Evolutionary conservation across 2,329 filamentous ascomycete genomes (phyloP).

Genomic region (Neodidymelliopsis sp.): DNA sequence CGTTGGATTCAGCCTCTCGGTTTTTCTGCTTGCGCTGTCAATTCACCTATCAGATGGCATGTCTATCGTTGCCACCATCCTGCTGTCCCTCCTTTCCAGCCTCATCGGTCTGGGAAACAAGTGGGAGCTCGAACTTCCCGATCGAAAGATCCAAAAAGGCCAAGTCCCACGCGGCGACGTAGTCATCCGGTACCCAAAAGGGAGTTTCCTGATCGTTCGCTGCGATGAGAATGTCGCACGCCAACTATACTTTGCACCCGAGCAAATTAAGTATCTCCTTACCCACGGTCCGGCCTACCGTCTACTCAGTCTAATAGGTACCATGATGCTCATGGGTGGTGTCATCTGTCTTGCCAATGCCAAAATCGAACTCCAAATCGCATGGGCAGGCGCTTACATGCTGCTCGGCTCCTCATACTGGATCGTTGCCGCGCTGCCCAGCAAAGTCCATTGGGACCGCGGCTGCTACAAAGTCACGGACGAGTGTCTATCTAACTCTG

Average conservation of each 20-base stretch:
- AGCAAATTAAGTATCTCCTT: conserved; percentile 57
- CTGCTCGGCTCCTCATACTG: conserved; percentile 60
- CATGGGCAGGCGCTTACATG: conserved; percentile 60
- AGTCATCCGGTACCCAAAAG: conserved; percentile 60
- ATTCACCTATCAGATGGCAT: conserved; percentile 58
- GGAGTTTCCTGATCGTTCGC: conserved; percentile 58
- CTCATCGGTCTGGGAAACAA: conserved; percentile 60
- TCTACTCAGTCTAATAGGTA: conserved; percentile 58
- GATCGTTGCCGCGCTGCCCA: conserved; percentile 59
- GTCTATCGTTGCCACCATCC: conserved; percentile 57
- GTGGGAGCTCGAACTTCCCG: conserved; percentile 55
- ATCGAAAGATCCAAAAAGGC: conserved; percentile 36
- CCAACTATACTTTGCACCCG: conserved; percentile 61
- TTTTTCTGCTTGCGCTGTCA: conserved; percentile 54
- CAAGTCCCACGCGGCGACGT: conserved; percentile 53
- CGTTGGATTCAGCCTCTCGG: conserved; percentile 54
- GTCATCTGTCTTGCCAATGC: conserved; percentile 61
- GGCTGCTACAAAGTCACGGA: conserved; percentile 53
- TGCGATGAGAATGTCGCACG: conserved; percentile 60
- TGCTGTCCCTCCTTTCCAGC: conserved; percentile 58
- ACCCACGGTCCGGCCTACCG: conserved; percentile 52
- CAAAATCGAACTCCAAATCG: conserved; percentile 56
- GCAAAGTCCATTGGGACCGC: conserved; percentile 58
- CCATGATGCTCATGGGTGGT: conserved; percentile 61
- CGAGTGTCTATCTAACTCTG: conserved; percentile 45